Base-by-base conservation (phyloP, 805 yeast genomes). In the Henningerozyma blattae region DNA sequence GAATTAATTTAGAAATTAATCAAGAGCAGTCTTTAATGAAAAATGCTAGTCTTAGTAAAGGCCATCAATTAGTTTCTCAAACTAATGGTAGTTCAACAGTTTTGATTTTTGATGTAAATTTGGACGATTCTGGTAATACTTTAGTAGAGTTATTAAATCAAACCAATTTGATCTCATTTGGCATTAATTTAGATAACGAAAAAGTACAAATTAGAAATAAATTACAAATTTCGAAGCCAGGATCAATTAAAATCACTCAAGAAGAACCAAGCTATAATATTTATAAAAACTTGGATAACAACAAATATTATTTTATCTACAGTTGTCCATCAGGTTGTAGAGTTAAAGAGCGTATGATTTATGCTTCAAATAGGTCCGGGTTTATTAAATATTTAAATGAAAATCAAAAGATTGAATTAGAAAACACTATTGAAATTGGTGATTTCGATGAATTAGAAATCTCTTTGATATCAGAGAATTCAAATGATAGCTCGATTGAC, bases 301-400 rank as follows among this genome's bases (percentile, higher is more conserved):
- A n/a, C n/a, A 55, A 63, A 30, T 45, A 48, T 26, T 72, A 71
- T 22, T 86, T 89, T 54, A 72, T 87, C 22, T 84, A 84, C 52
- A 68, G 89, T 6, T 87, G 95, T 56, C 97, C 98, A 3, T 75
- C 93, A 0, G 86, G 87, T 1, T 78, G 95, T 28, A 77, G 76
- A 57, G 91, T 91, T 27, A 81, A 78, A 55, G 91, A 86, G 34
- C 70, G 97, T 47, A 89, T 89, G 96, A 55, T 86, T 33, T 85
- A 86, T 50, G 97, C 98, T 1, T 72, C 94, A 3, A 79, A 78
- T 40, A 79, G 76, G 50, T 67, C 65, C 34, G 80, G 78, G 6
- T 66, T 80, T 35, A 56, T 75, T 22, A 65, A 62, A 30, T 64
- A 68, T 37, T 59, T 81, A 49, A 63, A 67, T 39, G 40, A 50